Conservation (phyloP, 495 filamentous ascomycete genomes). For the Barbatosphaeria neglecta region DNA sequence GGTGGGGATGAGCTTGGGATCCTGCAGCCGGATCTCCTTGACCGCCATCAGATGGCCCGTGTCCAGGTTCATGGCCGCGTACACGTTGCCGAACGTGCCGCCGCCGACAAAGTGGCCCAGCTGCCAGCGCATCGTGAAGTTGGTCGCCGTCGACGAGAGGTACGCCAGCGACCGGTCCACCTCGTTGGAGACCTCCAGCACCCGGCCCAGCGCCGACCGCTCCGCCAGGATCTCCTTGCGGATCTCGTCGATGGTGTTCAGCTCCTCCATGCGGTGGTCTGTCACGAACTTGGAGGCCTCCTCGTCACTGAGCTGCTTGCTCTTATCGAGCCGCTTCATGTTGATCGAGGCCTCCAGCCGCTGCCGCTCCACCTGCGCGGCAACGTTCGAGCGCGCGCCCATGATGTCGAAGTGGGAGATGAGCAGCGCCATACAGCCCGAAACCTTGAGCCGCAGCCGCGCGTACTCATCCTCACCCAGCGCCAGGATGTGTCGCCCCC, state of each 20-base stretch:
- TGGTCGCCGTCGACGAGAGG: slow-evolving; percentile 84
- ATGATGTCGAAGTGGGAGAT: slow-evolving; percentile 99
- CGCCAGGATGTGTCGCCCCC: slow-evolving; percentile 77
- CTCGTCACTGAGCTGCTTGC: slow-evolving; percentile 69
- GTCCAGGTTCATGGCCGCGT: slow-evolving; percentile 92
- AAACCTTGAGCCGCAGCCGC: slow-evolving; percentile 71
- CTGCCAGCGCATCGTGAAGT: slow-evolving; percentile 92
- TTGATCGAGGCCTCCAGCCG: slow-evolving; percentile 64
- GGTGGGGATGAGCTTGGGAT: slow-evolving; percentile 88
- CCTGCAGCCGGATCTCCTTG: slow-evolving; percentile 94
- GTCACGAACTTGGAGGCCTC: slow-evolving; percentile 65
- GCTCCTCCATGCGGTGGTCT: slow-evolving; percentile 56
- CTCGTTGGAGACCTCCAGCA: slow-evolving; percentile 88
- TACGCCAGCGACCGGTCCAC: slow-evolving; percentile 90
- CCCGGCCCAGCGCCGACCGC: slow-evolving; percentile 75
- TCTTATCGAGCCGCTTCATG: slow-evolving; percentile 61
- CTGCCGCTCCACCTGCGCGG: slow-evolving; percentile 70
- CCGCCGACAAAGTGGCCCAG: slow-evolving; percentile 95
- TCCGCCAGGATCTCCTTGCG: slow-evolving; percentile 76
- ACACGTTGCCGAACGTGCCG: slow-evolving; percentile 93
- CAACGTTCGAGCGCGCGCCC: slow-evolving; percentile 84
- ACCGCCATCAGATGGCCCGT: slow-evolving; percentile 95
- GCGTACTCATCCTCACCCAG: slow-evolving; percentile 81
- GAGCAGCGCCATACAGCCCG: slow-evolving; percentile 92
- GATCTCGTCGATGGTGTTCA: slow-evolving; percentile 63